Base-by-base conservation (phyloP, 345 rosid species). In the Erysimum cheiranthoides region DNA sequence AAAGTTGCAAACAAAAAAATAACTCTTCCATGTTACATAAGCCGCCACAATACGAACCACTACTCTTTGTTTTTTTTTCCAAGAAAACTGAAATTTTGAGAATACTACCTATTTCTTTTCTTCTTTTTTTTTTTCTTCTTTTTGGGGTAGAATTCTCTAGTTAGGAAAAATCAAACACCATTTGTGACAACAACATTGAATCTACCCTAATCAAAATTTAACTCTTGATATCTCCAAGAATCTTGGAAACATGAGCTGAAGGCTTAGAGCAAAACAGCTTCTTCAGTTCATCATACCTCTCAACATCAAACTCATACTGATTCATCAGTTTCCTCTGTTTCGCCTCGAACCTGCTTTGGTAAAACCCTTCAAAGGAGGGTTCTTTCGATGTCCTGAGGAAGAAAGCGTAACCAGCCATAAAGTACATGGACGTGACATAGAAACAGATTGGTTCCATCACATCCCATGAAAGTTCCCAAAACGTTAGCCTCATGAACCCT, bases 371-470 rank as follows among this genome's bases (percentile, higher is more conserved):
- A 53, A 90, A 89, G 11, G 96, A 89, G 12, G 99, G 99, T 63
- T 93, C 99, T 76, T 80, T 87, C 0, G 93, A 76, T 1, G 99
- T 95, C 83, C 85, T 80, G 72, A 95, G 97, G 86, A 92, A 95
- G 80, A 92, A 95, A 3, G 88, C 72, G 25, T 90, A 95, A 30
- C 96, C 87, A 17, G 84, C 88, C 89, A 90, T 86, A 80, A 85
- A 86, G 73, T 93, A 93, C 1, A 84, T 30, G 21, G 98, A 90
- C 0, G 99, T 95, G 4, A 87, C 84, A 32, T 84, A 92, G 93
- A 90, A 95, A 80, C 99, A 95, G 34, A 95, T 89, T 0, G 99
- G 99, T 51, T 95, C 99, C 99, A 95, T 95, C 13, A 95, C 97
- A 25, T 95, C 99, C 99, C 99, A 95, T 0, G 97, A 81, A 8